Conservation (phyloP, 2,329 filamentous ascomycete species). For the Cryoendolithus antarcticus region DNA sequence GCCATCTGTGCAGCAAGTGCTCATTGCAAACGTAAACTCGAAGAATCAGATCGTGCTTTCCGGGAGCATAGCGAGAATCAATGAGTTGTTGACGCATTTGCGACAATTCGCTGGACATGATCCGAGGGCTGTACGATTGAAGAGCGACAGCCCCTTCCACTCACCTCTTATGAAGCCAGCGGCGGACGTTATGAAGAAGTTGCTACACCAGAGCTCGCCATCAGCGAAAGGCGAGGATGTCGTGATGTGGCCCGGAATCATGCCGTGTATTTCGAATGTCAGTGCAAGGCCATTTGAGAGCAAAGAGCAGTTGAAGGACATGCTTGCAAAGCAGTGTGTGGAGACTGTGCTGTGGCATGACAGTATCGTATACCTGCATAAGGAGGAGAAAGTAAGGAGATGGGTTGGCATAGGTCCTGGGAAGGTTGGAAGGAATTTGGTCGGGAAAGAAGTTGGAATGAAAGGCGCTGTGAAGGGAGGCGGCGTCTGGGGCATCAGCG, state of each 20-base stretch:
- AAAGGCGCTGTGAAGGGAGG: slow-evolving; percentile 72
- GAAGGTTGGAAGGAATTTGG: slow-evolving; percentile 83
- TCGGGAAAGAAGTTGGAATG: slow-evolving; percentile 92
- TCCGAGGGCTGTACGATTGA: slow-evolving; percentile 72
- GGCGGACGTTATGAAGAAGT: slow-evolving; percentile 55
- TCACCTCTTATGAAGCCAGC: slow-evolving; percentile 85
- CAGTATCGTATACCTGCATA: slow-evolving; percentile 77
- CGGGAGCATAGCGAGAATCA: slow-evolving; percentile 73
- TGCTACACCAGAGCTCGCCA: slow-evolving; percentile 45
- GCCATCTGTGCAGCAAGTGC: slow-evolving; percentile 71
- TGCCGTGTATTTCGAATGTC: slow-evolving; percentile 80
- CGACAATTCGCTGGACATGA: slow-evolving; percentile 86
- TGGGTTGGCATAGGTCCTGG: slow-evolving; percentile 92
- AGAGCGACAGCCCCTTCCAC: slow-evolving; percentile 83
- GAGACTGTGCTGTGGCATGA: slow-evolving; percentile 94
- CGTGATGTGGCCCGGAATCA: slow-evolving; percentile 59
- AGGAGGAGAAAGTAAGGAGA: slow-evolving; percentile 64
- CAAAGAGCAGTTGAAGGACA: slow-evolving; percentile 61
- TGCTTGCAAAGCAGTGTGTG: slow-evolving; percentile 70
- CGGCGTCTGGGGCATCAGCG: slow-evolving; percentile 83
- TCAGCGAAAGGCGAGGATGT: slow-evolving; percentile 51
- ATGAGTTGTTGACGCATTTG: slow-evolving; percentile 68
- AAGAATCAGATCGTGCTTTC: slow-evolving; percentile 94
- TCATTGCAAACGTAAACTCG: slow-evolving; percentile 87
- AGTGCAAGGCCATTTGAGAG: slow-evolving; percentile 65